Conservation (phyloP, 768 basidiomycete species). For the Xerocomellus intermedius region DNA sequence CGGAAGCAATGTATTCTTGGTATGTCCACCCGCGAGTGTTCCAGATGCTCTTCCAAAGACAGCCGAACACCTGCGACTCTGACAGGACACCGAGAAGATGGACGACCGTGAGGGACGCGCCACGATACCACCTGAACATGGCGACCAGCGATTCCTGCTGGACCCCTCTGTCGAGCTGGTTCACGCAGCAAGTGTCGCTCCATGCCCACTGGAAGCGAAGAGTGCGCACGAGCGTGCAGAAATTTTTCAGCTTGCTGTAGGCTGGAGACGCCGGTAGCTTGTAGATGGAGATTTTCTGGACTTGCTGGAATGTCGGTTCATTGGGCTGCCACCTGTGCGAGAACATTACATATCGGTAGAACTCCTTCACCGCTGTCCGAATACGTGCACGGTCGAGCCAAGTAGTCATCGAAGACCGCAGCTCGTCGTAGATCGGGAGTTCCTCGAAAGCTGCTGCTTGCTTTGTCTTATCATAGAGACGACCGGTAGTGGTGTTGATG, state of each 20-base stretch:
- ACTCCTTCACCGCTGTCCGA: not conserved
- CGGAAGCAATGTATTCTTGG: slow-evolving; percentile 8
- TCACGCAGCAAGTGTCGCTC: not conserved
- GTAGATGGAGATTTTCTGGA: not conserved
- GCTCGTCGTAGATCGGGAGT: not conserved
- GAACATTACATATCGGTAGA: slow-evolving; percentile 3
- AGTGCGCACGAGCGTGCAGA: not conserved
- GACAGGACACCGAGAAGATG: not conserved
- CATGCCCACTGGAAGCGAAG: not conserved
- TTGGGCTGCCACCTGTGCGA: not conserved
- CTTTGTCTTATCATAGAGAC: not conserved
- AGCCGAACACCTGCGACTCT: not conserved
- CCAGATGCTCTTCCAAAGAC: slow-evolving; percentile 6
- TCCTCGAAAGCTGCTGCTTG: not conserved
- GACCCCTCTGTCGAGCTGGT: not conserved
- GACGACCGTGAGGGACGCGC: not conserved
- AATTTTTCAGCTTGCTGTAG: not conserved
- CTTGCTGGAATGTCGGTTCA: not conserved
- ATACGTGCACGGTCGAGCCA: not conserved
- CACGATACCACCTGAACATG: slow-evolving; percentile 18
- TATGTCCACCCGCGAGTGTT: slow-evolving; percentile 14
- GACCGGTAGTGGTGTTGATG: not conserved
- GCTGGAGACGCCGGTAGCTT: not conserved
- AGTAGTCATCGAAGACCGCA: not conserved
- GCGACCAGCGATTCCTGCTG: slow-evolving; percentile 8